phyloP scores from a whole-genome alignment of 495 filamentous ascomycete genomes.

The Neurospora sp. region DNA sequence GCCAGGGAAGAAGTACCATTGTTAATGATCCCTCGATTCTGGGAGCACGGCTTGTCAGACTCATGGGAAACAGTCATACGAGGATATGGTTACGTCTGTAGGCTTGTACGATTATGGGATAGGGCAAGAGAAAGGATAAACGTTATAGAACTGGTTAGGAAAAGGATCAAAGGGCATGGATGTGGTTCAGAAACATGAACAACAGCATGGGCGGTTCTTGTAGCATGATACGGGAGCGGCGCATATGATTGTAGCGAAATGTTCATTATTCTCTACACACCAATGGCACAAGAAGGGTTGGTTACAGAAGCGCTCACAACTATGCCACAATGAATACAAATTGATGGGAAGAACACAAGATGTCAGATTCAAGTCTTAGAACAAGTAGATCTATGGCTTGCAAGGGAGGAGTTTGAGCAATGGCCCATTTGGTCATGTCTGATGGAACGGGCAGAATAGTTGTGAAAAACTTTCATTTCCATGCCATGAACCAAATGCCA shows the following conservation, averaged over 20 bases:
- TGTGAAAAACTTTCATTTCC: background rate
- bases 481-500: background rate
- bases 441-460: background rate
- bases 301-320: background rate
- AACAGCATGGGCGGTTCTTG: background rate
- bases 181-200: background rate
- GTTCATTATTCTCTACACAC: background rate
- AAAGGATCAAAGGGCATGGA: background rate
- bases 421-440: background rate
- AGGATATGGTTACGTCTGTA: background rate
- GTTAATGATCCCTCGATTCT: no score
- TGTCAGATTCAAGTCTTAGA: background rate
- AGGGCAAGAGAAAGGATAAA: background rate
- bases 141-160: background rate
- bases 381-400: background rate
- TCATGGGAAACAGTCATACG: background rate
- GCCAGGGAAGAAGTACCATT: no score
- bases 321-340: background rate
- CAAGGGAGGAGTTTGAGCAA: background rate
- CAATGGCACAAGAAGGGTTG: background rate
- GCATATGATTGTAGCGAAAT: background rate
- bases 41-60: no score
- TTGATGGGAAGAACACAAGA: background rate
- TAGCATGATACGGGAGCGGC: background rate
- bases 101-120: background rate